Conservation (phyloP, 2,329 filamentous ascomycete genomes). For the Dactylella cylindrospora region DNA sequence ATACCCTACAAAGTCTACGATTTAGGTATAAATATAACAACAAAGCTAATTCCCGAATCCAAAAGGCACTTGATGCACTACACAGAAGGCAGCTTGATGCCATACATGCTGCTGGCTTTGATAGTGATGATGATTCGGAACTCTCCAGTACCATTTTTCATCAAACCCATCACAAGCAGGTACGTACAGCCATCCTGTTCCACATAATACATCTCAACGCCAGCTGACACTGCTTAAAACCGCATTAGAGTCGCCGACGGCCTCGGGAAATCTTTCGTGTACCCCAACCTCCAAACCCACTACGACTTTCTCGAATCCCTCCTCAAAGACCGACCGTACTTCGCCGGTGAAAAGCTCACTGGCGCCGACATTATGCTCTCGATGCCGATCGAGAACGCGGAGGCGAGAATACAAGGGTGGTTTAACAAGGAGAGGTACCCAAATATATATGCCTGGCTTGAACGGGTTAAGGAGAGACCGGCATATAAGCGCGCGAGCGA, state of each 20-base stretch:
- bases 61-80: conserved; percentile 70
- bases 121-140: conserved; percentile 62
- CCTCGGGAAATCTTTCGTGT: conserved; percentile 43
- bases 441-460: conserved; percentile 46
- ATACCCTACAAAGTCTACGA: background rate
- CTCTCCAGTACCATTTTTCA: conserved; percentile 66
- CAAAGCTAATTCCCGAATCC: conserved; percentile 50
- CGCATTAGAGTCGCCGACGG: conserved; percentile 14
- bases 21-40: background rate
- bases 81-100: conserved; percentile 80
- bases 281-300: conserved; percentile 45
- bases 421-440: conserved; percentile 46
- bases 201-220: too few species aligned
- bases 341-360: conserved; percentile 46
- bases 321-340: conserved; percentile 42
- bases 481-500: conserved; percentile 45
- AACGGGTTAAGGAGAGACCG: conserved; percentile 43
- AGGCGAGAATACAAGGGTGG: conserved; percentile 34
- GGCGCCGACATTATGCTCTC: conserved; percentile 47
- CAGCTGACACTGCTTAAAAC: too few species aligned
- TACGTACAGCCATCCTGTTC: conserved; percentile 56
- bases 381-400: conserved; percentile 43
- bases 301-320: conserved; percentile 47
- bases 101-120: conserved; percentile 65
- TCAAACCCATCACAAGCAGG: conserved; percentile 63